Evolutionary conservation across 768 basidiomycete genomes (phyloP).

Genomic region (Boletus tomentosulus): DNA sequence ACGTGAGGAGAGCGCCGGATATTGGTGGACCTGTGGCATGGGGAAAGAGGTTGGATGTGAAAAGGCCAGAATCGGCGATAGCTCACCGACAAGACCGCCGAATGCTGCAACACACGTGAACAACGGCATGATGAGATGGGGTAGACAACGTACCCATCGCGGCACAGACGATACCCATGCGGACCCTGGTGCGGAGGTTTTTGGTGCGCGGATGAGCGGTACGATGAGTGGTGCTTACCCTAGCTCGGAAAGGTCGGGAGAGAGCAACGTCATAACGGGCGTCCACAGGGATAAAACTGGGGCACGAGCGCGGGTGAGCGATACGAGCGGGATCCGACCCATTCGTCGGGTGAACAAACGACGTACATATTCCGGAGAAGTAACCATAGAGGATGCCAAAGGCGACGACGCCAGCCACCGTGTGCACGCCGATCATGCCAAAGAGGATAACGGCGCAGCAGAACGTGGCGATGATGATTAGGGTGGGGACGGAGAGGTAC

Average conservation of each 20-base stretch:
- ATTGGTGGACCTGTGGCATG: slow-evolving; percentile 46
- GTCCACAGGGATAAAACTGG: slow-evolving; percentile 39
- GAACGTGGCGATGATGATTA: slow-evolving; percentile 33
- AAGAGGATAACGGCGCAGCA: slow-evolving; percentile 41
- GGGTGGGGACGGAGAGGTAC: slow-evolving; percentile 40
- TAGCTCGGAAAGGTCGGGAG: slow-evolving; percentile 48
- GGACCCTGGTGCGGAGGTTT: slow-evolving; percentile 23
- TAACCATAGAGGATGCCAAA: slow-evolving; percentile 49
- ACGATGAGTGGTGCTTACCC: slow-evolving; percentile 31
- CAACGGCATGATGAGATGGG: too few species aligned
- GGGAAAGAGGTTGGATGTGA: slow-evolving; percentile 22
- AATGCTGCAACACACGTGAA: slow-evolving; percentile 9
- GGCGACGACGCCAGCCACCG: slow-evolving; percentile 36
- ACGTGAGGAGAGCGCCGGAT: slow-evolving; percentile 51
- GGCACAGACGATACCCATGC: slow-evolving; percentile 49
- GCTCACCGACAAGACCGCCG: slow-evolving; percentile 21
- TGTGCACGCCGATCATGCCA: slow-evolving; percentile 42
- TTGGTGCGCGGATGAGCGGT: background rate
- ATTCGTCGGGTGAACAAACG: background rate
- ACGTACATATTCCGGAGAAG: slow-evolving; percentile 45
- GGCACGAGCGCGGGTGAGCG: background rate
- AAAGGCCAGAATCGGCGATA: background rate
- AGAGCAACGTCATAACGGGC: slow-evolving; percentile 42
- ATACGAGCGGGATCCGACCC: background rate
- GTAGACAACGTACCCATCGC: slow-evolving; percentile 35